phyloP scores from a whole-genome alignment of 805 yeast species.

The Hermanozyma aechmeae region DNA sequence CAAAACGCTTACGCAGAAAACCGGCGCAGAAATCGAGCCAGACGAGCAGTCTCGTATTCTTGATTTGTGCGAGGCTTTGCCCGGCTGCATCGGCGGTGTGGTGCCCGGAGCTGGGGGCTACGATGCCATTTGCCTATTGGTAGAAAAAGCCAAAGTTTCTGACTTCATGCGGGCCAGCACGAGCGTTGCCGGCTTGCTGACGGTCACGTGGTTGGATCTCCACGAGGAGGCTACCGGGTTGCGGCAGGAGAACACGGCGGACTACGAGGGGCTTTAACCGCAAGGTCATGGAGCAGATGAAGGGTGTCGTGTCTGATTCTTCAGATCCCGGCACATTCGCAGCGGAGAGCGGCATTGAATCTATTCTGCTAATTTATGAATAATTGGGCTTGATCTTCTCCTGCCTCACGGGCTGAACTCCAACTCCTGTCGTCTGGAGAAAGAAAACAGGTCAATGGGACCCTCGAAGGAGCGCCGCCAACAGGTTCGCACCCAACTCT shows the following conservation, averaged over 20 bases:
- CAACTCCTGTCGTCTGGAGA: no score
- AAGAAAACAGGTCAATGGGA: no score
- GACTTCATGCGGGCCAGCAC: constrained; percentile 13
- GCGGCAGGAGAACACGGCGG: constrained; percentile 30
- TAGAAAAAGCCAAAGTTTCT: constrained; percentile 32
- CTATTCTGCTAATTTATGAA: no score
- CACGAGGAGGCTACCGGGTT: constrained; percentile 56
- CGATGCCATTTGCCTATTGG: constrained; percentile 80
- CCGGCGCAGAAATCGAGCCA: constrained; percentile 91
- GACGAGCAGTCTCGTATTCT: constrained; percentile 59
- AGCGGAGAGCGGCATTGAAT: no score
- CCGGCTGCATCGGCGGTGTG: constrained; percentile 89
- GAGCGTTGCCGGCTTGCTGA: constrained; percentile 21
- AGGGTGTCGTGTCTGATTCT: no score
- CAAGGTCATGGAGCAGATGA: no score
- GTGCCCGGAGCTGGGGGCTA: constrained; percentile 99
- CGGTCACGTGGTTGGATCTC: constrained; percentile 61
- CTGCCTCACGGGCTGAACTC: no score
- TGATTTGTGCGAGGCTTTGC: constrained; percentile 36
- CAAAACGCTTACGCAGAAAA: constrained; percentile 46
- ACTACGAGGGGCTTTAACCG: no score
- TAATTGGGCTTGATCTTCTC: no score
- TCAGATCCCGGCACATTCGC: no score
- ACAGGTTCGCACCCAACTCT: no score
- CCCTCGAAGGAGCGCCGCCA: no score